Base-by-base conservation (phyloP, 2,329 filamentous ascomycete species). In the Biscogniauxia mediterranea region DNA sequence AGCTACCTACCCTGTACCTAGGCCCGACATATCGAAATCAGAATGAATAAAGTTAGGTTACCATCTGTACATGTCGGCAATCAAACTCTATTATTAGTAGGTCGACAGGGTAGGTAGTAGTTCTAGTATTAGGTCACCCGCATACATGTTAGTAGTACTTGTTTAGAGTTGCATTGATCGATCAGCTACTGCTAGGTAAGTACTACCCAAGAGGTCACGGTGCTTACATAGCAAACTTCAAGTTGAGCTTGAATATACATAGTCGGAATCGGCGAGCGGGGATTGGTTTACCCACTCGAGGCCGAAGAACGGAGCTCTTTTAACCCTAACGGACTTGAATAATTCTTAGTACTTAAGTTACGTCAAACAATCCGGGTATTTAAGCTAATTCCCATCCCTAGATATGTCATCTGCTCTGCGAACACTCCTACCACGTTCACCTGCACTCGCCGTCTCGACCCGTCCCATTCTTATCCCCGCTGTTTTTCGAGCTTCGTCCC, bases 381-480 rank as follows among this genome's bases (percentile, higher is more conserved):
- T 60, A 57, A 59, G 55, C 65, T 59, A 59, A 58, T 49, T 63
- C 13, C 54, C 32, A 46, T 38, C 49, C 28, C 52, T 55, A 57
- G 60, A 60, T 46, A 72, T 72, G 69, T 64, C 68, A 64, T 58
- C 64, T 23, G 60, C 61, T 56, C 59, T 54, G 57, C 66, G 68
- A 62, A 60, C 64, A 55, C 58, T 68, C 42, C 56, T 64, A 25
- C 55, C 64, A 52, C 68, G 64, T 46, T 46, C 23, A 64, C 23
- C 23, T 23, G 52, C 55, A 50, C 25, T 63, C 65, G 15, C 38
- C 13, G 5, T 46, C 17, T 46, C 38, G 11, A n/a, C 51, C 53
- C 54, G 55, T 23, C 55, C 57, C 20, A 13, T 54, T 49, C 28
- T 52, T 28, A 32, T 25, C 28, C 5, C 57, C 38, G 20, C 57